Evolutionary conservation across 2,329 filamentous ascomycete species (phyloP).

Genomic region (Ambrosiella xylebori): DNA sequence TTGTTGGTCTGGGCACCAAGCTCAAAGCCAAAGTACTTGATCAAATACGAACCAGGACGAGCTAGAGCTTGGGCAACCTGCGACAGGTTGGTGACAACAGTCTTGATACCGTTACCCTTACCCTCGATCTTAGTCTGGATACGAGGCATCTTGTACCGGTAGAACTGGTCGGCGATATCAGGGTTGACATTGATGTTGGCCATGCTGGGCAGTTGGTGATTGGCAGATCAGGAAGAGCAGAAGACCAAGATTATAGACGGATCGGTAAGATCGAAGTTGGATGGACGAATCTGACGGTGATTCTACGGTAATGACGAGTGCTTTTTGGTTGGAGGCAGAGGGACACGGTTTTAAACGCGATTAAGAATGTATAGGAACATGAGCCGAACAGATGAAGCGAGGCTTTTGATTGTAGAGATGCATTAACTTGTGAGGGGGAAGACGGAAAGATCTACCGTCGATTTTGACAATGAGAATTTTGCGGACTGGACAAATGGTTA

Average conservation of each 20-base stretch:
- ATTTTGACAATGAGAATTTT: conserved; percentile 26
- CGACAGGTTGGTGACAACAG: conserved; percentile 86
- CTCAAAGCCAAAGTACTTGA: conserved; percentile 99
- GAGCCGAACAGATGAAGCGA: conserved; percentile 24
- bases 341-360: conserved; percentile 17
- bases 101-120: conserved; percentile 99
- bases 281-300: neutral
- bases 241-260: neutral
- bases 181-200: conserved; percentile 95
- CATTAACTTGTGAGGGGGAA: conserved; percentile 38
- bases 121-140: conserved; percentile 98
- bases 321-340: conserved; percentile 14
- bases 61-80: conserved; percentile 84
- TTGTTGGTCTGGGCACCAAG: conserved; percentile 97
- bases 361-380: conserved; percentile 14
- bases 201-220: conserved; percentile 46
- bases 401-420: conserved; percentile 37
- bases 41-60: conserved; percentile 83
- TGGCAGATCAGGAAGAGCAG: neutral
- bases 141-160: conserved; percentile 99
- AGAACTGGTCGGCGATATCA: conserved; percentile 97
- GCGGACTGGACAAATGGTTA: conserved; percentile 12
- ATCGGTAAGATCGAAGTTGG: neutral
- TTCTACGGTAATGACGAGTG: neutral
- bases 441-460: conserved; percentile 58